These are phyloP conservation scores for Monilinia aucupariae DNA, from an alignment of 2,329 filamentous ascomycete genomes.

Conservation along the genomic window DNA sequence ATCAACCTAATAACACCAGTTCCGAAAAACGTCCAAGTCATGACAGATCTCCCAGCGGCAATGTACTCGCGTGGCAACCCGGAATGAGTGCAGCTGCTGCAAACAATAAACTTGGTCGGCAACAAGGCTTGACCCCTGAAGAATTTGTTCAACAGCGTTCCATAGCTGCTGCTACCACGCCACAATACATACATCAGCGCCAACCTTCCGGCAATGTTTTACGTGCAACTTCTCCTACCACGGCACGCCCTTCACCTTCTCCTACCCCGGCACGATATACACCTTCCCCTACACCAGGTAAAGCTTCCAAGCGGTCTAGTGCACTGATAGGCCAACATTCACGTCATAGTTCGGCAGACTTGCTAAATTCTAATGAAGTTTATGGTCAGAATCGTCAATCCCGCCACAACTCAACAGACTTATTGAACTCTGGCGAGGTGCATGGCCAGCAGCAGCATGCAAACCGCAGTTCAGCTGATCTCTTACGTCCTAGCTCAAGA, in stretches of 20 bases:
- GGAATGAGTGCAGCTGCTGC: slow-evolving; percentile 49
- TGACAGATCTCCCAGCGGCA: slow-evolving; percentile 39
- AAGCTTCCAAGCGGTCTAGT: slow-evolving; percentile 42
- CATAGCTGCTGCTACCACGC: slow-evolving; percentile 48
- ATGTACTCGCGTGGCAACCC: slow-evolving; percentile 68
- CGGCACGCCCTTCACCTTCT: slow-evolving; percentile 37
- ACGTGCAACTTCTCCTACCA: slow-evolving; percentile 41
- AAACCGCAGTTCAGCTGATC: slow-evolving; percentile 44
- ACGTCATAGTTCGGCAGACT: slow-evolving; percentile 39
- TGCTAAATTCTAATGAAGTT: not conserved
- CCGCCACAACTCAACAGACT: not conserved
- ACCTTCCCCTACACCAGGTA: slow-evolving; percentile 39
- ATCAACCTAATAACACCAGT: slow-evolving; percentile 17
- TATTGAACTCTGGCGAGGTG: slow-evolving; percentile 38
- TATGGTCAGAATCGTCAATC: not conserved
- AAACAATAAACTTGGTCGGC: slow-evolving; percentile 41
- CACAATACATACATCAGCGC: slow-evolving; percentile 56
- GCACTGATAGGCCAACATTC: slow-evolving; percentile 36
- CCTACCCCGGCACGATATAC: not conserved
- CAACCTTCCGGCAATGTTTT: slow-evolving; percentile 47
- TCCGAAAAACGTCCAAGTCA: slow-evolving; percentile 42
- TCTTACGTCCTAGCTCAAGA: slow-evolving; percentile 53
- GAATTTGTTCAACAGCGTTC: slow-evolving; percentile 79
- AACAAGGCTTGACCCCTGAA: slow-evolving; percentile 60
- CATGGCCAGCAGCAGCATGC: slow-evolving; percentile 36